Evolutionary conservation across 2,329 filamentous ascomycete species (phyloP), one percentile per base, ranked within the genome.

Genomic region (Xylariales sp.): DNA sequence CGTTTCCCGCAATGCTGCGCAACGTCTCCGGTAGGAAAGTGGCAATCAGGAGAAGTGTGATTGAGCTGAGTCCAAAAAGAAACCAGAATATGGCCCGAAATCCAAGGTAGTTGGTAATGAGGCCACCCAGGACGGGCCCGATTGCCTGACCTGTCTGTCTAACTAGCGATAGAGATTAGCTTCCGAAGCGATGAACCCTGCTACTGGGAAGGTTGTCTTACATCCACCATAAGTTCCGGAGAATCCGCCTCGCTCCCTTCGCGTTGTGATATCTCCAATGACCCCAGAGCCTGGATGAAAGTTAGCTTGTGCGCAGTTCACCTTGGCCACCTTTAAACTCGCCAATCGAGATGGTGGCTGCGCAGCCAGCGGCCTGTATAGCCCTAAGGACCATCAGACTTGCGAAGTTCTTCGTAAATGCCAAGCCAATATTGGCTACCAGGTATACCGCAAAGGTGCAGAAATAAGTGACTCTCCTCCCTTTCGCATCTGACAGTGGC

Each of bases 241-340:
- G 11, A 38, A 21, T n/a, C 65, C 60, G 14, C 76, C 77, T 34
- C 80, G 66, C 51, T 84, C 78, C 0, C 69, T 66, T 2, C 69
- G 68, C 0, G 75, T 78, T 1, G 71, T 71, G 4, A 82, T 65
- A 48, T 84, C 81, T 1, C 71, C 73, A 4, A 83, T 70, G 1
- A 82, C 70, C 0, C 71, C 79, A 2, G 54, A 51, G 4, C 58
- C 56, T 35, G 10, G 10, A 16, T 12, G 9, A n/a, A n/a, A n/a
- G n/a, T n/a, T n/a, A n/a, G n/a, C n/a, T n/a, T n/a, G n/a, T n/a
- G n/a, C n/a, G n/a, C 11, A 16, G 15, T 32, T 16, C 10, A 15
- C 3, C 31, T 9, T 32, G 31, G 9, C 10, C 31, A 32, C 31
- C 9, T 9, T 9, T 15, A 32, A 32, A 32, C 31, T 32, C 9